A percentile compares a stretch with the other conserved stretches of the same genome.
These are phyloP conservation scores for Debaryomycetaceae sp. DNA, from an alignment of 1,139 yeast genomes.

Conservation along the genomic window DNA sequence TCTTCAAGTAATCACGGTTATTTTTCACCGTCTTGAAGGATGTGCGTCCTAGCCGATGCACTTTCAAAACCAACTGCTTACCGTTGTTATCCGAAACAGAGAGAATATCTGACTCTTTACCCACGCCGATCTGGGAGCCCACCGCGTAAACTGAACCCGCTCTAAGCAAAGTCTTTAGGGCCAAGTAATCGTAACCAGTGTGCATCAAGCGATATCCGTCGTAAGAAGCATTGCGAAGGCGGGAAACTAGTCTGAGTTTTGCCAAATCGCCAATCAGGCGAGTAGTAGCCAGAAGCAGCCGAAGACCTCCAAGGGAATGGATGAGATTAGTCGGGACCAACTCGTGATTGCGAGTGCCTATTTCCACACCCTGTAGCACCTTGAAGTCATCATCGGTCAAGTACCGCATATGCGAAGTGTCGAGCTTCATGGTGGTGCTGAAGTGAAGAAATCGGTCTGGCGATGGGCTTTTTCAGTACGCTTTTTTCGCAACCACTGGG, in stretches of 20 bases:
- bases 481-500: not conserved
- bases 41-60: slow-evolving; percentile 87
- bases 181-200: slow-evolving; percentile 85
- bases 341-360: slow-evolving; percentile 88
- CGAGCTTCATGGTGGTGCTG: slow-evolving; percentile 60
- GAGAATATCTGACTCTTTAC: slow-evolving; percentile 93
- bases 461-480: not conserved
- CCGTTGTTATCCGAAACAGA: slow-evolving; percentile 70
- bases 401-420: slow-evolving; percentile 88
- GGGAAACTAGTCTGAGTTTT: slow-evolving; percentile 65
- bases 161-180: slow-evolving; percentile 70
- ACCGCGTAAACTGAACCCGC: slow-evolving; percentile 66
- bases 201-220: slow-evolving; percentile 89
- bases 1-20: slow-evolving; percentile 81
- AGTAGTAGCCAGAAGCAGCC: slow-evolving; percentile 67
- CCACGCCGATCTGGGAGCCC: slow-evolving; percentile 89
- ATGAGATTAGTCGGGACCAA: slow-evolving; percentile 85
- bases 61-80: slow-evolving; percentile 61
- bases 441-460: not conserved
- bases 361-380: slow-evolving; percentile 80
- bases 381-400: slow-evolving; percentile 83
- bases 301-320: slow-evolving; percentile 66
- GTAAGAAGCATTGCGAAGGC: slow-evolving; percentile 75
- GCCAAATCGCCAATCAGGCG: slow-evolving; percentile 79
- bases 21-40: slow-evolving; percentile 88